These are phyloP conservation scores for Anastatica hierochuntica DNA, from an alignment of 345 rosid genomes.

Conservation along the genomic window DNA sequence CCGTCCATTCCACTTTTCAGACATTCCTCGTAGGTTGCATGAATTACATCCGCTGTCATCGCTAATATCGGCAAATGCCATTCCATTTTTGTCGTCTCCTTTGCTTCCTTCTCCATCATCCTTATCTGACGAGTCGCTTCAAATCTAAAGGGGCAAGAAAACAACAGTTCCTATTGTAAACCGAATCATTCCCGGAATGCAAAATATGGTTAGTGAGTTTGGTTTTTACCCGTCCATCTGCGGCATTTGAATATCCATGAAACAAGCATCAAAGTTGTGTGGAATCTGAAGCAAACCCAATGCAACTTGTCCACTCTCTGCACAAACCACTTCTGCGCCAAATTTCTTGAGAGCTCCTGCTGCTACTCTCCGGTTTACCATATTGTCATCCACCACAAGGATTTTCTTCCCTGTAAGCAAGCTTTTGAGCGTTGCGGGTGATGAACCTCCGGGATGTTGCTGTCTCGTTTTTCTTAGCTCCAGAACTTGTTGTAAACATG, in stretches of 20 bases:
- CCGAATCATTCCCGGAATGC: neutral
- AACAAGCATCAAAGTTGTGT: constrained; percentile 85
- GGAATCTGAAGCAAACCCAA: constrained; percentile 63
- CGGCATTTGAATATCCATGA: constrained; percentile 99
- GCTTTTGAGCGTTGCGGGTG: constrained; percentile 33
- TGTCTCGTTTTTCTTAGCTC: constrained; percentile 58
- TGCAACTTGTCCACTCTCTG: constrained; percentile 78
- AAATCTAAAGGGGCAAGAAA: no score
- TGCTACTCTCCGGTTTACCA: constrained; percentile 84
- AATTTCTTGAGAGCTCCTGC: constrained; percentile 91
- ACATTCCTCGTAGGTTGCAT: constrained; percentile 81
- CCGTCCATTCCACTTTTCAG: constrained; percentile 92
- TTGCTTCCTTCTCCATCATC: constrained; percentile 60
- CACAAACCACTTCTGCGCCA: constrained; percentile 87
- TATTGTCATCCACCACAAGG: constrained; percentile 89
- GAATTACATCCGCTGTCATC: constrained; percentile 97
- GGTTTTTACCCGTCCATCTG: constrained; percentile 77
- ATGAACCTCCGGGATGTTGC: constrained; percentile 38
- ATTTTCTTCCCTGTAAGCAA: constrained; percentile 70
- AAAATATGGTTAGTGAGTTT: no score
- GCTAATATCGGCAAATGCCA: constrained; percentile 89
- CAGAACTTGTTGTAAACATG: constrained; percentile 81
- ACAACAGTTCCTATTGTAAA: no score
- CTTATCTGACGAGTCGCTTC: constrained; percentile 83
- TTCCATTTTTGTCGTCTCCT: constrained; percentile 35